Conservation (phyloP, 257 asterid genomes). For the Leonotis leonurus region DNA sequence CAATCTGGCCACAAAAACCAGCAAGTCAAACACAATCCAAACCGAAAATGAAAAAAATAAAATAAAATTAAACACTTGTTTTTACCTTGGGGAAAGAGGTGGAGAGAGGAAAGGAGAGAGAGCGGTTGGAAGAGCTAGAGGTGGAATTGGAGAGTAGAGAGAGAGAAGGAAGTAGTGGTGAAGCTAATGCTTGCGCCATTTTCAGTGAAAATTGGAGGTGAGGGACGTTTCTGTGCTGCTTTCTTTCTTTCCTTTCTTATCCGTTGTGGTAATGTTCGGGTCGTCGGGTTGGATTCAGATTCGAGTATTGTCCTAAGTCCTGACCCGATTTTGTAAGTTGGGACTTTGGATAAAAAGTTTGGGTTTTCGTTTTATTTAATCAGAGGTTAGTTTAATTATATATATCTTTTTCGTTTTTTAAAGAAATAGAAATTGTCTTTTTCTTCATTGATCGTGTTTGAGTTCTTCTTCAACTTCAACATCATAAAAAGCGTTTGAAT, state of each 20-base stretch:
- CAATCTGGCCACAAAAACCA: conserved; percentile 36
- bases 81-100: conserved; percentile 51
- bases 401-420: no score
- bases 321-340: conserved; percentile 9
- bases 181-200: conserved; percentile 66
- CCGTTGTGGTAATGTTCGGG: conserved; percentile 7
- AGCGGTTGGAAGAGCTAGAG: conserved; percentile 25
- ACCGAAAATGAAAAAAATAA: background rate
- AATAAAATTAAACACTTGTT: no score
- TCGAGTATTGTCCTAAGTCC: background rate
- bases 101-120: conserved; percentile 37
- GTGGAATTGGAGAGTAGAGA: conserved; percentile 49
- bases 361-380: background rate
- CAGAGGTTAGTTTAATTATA: no score
- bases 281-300: background rate
- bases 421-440: no score
- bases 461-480: no score
- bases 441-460: no score
- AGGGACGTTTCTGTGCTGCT: background rate
- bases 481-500: no score
- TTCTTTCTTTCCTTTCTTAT: conserved; percentile 14
- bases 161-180: conserved; percentile 69
- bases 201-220: background rate
- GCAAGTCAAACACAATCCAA: background rate
- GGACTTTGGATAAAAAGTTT: background rate